Conservation (phyloP, 1,284 basidiomycete species). For the Clitocybe nebularis region DNA sequence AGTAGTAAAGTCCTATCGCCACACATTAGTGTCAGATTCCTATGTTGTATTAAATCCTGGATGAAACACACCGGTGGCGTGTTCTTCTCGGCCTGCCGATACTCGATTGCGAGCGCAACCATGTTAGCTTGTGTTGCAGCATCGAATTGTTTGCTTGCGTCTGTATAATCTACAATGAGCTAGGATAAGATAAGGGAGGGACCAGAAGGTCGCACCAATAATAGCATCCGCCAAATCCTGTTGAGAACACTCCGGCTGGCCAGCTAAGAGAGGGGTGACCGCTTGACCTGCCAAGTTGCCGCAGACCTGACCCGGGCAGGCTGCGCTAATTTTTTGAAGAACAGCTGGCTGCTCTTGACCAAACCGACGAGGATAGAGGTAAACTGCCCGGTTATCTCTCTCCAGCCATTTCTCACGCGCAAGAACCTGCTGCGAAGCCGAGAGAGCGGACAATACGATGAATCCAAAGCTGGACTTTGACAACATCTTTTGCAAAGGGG, state of each 20-base stretch:
- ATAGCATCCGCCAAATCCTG: conserved; percentile 59
- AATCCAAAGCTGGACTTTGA: conserved; percentile 35
- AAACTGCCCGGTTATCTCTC: conserved; percentile 39
- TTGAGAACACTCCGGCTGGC: conserved; percentile 52
- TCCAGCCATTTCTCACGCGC: conserved; percentile 47
- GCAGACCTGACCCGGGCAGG: conserved; percentile 50
- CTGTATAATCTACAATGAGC: conserved; percentile 23
- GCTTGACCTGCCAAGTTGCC: conserved; percentile 46
- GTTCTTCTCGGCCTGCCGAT: conserved; percentile 61
- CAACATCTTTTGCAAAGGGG: conserved; percentile 39
- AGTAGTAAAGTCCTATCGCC: conserved; percentile 45
- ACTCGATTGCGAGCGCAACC: conserved; percentile 51
- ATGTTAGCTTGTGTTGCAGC: conserved; percentile 45
- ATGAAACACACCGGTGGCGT: conserved; percentile 53
- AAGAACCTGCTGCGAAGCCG: conserved; percentile 35
- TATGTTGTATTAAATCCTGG: too few relatives aligned
- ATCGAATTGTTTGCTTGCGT: conserved; percentile 52
- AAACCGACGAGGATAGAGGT: conserved; percentile 50
- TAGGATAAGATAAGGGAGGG: too few relatives aligned
- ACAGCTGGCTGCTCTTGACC: conserved; percentile 49
- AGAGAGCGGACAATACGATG: conserved; percentile 35
- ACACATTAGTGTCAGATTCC: too few relatives aligned
- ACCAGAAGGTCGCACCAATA: conserved; percentile 38
- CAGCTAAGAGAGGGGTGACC: conserved; percentile 52
- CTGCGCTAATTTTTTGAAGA: conserved; percentile 39